Evolutionary conservation across 805 yeast genomes (phyloP).

Genomic region (Ogataea saltuana): DNA sequence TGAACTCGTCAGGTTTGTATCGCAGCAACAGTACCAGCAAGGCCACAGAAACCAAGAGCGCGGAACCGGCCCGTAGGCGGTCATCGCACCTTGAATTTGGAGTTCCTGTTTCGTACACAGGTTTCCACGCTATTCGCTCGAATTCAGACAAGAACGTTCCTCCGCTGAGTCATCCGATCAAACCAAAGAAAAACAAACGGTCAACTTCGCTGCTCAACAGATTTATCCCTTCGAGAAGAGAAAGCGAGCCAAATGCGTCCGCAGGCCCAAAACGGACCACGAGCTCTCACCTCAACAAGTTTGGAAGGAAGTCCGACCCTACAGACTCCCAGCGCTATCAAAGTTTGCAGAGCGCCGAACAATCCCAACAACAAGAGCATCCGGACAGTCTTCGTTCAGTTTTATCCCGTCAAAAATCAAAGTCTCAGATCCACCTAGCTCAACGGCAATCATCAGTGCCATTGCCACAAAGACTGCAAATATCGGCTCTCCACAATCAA

Average conservation of each 20-base stretch:
- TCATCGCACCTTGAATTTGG: constrained; percentile 10
- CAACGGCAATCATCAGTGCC: constrained; percentile 9
- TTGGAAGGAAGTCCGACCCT: constrained; percentile 21
- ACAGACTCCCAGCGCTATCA: constrained; percentile 6
- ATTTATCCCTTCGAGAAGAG: constrained; percentile 32
- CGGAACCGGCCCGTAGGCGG: constrained; percentile 6
- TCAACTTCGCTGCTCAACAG: constrained; percentile 27
- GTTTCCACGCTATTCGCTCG: constrained; percentile 31
- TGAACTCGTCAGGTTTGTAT: constrained; percentile 5
- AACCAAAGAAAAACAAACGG: constrained; percentile 25
- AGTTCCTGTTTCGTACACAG: constrained; percentile 30
- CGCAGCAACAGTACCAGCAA: background rate
- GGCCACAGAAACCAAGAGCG: background rate
- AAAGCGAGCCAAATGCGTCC: constrained; percentile 22
- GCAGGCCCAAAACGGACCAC: constrained; percentile 4
- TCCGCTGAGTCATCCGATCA: constrained; percentile 21
- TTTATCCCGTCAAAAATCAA: constrained; percentile 1
- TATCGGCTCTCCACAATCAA: constrained; percentile 1
- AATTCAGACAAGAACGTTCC: constrained; percentile 17
- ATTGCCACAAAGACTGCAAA: constrained; percentile 10
- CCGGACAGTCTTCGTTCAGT: background rate
- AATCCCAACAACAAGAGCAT: background rate
- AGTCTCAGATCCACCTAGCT: constrained; percentile 4
- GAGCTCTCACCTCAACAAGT: constrained; percentile 4
- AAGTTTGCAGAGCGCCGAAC: constrained; percentile 3